Percentiles rank a stretch among this genome's conserved stretches.
phyloP scores from a whole-genome alignment of 2,329 filamentous ascomycete genomes.

The Venturia oleaginea region DNA sequence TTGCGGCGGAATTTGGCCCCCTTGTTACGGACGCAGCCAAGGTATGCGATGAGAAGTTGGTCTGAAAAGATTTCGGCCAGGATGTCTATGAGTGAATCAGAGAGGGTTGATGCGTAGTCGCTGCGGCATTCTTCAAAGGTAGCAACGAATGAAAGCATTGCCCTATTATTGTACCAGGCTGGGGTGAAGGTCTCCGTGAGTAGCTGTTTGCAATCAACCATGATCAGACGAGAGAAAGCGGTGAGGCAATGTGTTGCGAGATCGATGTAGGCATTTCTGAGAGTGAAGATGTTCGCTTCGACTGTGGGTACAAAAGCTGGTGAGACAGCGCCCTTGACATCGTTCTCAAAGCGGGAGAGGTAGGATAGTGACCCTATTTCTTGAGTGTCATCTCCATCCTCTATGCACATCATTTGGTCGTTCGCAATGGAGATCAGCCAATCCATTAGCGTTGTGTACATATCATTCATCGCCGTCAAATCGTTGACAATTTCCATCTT shows the following conservation, averaged over 20 bases:
- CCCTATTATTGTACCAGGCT: slow-evolving; percentile 76
- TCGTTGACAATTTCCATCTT: slow-evolving; percentile 65
- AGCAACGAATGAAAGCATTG: slow-evolving; percentile 87
- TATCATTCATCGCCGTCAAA: slow-evolving; percentile 52
- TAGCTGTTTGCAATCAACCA: slow-evolving; percentile 76
- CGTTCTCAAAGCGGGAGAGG: slow-evolving; percentile 74
- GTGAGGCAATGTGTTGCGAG: slow-evolving; percentile 87
- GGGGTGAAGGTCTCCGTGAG: slow-evolving; percentile 85
- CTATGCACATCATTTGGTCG: slow-evolving; percentile 96
- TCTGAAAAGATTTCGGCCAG: slow-evolving; percentile 90
- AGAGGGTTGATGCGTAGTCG: slow-evolving; percentile 69
- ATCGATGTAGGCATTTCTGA: slow-evolving; percentile 91
- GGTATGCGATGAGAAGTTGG: slow-evolving; percentile 78
- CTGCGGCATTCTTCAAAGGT: slow-evolving; percentile 90
- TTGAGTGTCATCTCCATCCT: slow-evolving; percentile 60
- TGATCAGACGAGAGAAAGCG: slow-evolving; percentile 74
- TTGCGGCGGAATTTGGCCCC: slow-evolving; percentile 76
- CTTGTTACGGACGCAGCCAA: slow-evolving; percentile 78
- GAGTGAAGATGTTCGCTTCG: slow-evolving; percentile 59
- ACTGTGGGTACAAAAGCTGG: slow-evolving; percentile 64
- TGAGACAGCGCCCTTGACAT: slow-evolving; percentile 73
- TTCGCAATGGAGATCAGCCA: slow-evolving; percentile 97
- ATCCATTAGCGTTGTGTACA: slow-evolving; percentile 66
- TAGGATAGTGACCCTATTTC: slow-evolving; percentile 69
- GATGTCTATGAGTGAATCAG: slow-evolving; percentile 60